These are phyloP conservation scores for Globisporangium alternatum DNA, from an alignment of 352 stramenopile genomes.

Conservation along the genomic window DNA sequence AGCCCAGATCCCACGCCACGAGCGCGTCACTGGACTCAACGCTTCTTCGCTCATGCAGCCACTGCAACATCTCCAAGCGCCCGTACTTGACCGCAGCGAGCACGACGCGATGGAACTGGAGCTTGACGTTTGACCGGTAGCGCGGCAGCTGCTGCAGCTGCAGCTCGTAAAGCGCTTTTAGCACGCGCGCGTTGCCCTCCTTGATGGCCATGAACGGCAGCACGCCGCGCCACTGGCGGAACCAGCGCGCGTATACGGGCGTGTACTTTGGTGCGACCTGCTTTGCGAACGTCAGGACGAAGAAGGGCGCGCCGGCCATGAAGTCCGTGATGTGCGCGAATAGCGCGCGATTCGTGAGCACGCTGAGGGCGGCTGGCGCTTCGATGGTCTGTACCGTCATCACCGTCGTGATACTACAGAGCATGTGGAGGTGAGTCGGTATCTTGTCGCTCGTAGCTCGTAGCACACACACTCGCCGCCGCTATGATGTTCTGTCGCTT, in stretches of 20 bases:
- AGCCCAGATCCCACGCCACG: conserved; percentile 1
- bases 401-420: not conserved
- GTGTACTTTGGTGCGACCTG: conserved; percentile 9
- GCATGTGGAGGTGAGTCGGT: no score
- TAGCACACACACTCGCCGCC: not conserved
- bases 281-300: conserved; percentile 5
- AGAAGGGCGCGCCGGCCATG: not conserved
- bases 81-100: conserved; percentile 9
- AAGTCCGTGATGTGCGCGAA: conserved; percentile 1
- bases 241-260: conserved; percentile 8
- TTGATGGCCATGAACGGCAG: conserved; percentile 13
- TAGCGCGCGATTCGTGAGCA: conserved; percentile 11
- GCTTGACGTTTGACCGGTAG: conserved; percentile 3
- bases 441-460: not conserved
- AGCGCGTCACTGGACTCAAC: not conserved
- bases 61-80: conserved; percentile 2
- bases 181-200: conserved; percentile 2
- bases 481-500: no score
- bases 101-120: conserved; percentile 14
- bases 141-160: not conserved
- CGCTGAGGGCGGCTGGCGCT: not conserved
- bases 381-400: not conserved
- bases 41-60: conserved; percentile 4
- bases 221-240: conserved; percentile 10
- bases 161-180: conserved; percentile 6